phyloP scores from a whole-genome alignment of 2,329 filamentous ascomycete genomes.

The Monosporascus sp. region DNA sequence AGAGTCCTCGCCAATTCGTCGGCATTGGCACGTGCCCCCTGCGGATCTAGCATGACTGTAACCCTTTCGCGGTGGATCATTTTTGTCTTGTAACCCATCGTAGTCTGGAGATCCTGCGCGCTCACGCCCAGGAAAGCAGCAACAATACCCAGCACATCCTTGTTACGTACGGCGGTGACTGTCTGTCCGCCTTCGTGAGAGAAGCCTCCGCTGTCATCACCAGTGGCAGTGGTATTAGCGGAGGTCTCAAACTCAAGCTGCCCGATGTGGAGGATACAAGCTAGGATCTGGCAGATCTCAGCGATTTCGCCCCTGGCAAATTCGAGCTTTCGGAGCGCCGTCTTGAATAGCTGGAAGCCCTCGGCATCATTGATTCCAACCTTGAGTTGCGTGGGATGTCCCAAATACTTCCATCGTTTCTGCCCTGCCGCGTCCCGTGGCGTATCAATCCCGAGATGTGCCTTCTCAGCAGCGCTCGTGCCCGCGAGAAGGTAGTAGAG shows the following conservation, averaged over 20 bases:
- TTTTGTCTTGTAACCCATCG: constrained; percentile 92
- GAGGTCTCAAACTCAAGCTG: constrained; percentile 90
- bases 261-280: constrained; percentile 92
- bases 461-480: constrained; percentile 83
- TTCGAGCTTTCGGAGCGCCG: constrained; percentile 85
- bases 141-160: constrained; percentile 77
- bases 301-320: constrained; percentile 92
- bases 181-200: constrained; percentile 89
- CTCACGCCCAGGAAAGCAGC: constrained; percentile 92
- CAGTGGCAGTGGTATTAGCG: constrained; percentile 69
- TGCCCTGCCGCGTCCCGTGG: constrained; percentile 40
- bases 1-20: constrained; percentile 90
- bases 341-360: constrained; percentile 97
- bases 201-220: constrained; percentile 91
- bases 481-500: constrained; percentile 93
- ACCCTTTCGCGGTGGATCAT: constrained; percentile 93
- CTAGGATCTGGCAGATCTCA: constrained; percentile 92
- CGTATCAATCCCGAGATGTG: constrained; percentile 64
- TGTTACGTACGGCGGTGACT: constrained; percentile 86
- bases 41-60: constrained; percentile 95
- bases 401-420: constrained; percentile 92
- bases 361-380: constrained; percentile 94
- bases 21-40: constrained; percentile 82
- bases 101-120: constrained; percentile 75
- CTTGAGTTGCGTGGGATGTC: constrained; percentile 93